Conservation (phyloP, 139 green algal genomes). For the Auxenochlorella pyrenoidosa region DNA sequence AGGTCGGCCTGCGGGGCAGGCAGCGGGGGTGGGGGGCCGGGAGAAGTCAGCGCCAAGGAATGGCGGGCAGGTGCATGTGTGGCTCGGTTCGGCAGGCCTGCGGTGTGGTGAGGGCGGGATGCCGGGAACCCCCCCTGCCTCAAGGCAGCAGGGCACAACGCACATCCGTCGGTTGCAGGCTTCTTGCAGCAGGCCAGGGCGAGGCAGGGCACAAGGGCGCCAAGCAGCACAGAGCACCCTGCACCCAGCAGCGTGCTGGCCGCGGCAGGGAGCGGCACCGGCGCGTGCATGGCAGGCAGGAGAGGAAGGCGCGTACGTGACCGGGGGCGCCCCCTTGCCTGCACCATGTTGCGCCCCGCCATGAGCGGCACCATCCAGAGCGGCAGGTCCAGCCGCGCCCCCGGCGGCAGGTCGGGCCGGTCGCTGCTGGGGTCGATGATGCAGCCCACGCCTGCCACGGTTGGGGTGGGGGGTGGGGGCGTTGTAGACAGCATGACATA, state of each 20-base stretch:
- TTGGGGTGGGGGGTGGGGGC: not conserved
- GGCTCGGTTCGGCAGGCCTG: too few relatives aligned
- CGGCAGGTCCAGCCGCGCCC: slow-evolving; percentile 52
- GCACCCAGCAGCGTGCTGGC: not conserved
- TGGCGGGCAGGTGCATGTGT: too few relatives aligned
- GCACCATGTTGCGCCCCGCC: slow-evolving; percentile 51
- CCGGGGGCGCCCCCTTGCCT: not conserved
- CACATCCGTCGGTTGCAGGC: too few relatives aligned
- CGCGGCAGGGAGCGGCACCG: not conserved
- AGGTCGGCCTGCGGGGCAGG: slow-evolving; percentile 15
- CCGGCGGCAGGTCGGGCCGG: slow-evolving; percentile 32
- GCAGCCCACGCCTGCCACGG: slow-evolving; percentile 33
- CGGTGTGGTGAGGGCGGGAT: too few relatives aligned
- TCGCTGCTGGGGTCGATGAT: slow-evolving; percentile 62
- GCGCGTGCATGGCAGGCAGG: not conserved
- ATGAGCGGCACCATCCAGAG: slow-evolving; percentile 61
- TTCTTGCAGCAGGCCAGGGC: not conserved
- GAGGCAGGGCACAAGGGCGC: not conserved
- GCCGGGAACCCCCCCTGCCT: too few relatives aligned
- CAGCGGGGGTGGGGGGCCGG: not conserved
- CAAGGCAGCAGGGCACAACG: too few relatives aligned
- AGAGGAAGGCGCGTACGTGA: too few relatives aligned
- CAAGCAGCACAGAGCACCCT: not conserved
- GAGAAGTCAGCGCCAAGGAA: not conserved
- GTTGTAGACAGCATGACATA: too few relatives aligned